A percentile compares a stretch with the other conserved stretches of the same genome.
Evolutionary conservation across 176 grass and related monocot species (phyloP).

Genomic region (Lolium rigidum): DNA sequence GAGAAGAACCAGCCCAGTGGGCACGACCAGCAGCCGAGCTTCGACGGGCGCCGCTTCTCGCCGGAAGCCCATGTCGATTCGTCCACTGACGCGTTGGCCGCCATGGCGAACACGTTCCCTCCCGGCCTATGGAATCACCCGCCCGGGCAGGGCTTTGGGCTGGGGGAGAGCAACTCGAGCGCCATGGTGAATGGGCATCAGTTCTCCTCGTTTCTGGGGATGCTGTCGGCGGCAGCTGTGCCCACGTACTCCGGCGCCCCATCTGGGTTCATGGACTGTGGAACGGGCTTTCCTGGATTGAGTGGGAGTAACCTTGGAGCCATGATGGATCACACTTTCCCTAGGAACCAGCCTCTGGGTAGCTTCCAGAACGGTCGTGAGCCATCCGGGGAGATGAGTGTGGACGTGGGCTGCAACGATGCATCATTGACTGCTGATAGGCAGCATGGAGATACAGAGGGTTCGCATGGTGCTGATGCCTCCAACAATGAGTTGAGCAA

Average conservation of each 20-base stretch:
- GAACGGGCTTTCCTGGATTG: conserved; percentile 51
- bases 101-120: conserved; percentile 44
- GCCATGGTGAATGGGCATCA: background rate
- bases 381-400: conserved; percentile 32
- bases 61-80: conserved; percentile 23
- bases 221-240: conserved; percentile 18
- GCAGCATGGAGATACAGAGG: conserved; percentile 33
- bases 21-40: conserved; percentile 25
- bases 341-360: conserved; percentile 33
- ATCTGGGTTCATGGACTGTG: conserved; percentile 52
- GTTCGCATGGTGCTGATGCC: conserved; percentile 4
- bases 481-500: conserved; percentile 36
- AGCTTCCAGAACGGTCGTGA: conserved; percentile 24
- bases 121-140: conserved; percentile 48
- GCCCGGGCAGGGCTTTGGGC: conserved; percentile 29
- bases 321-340: conserved; percentile 43
- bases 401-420: conserved; percentile 27
- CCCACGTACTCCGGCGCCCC: conserved; percentile 37
- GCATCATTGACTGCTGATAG: conserved; percentile 2
- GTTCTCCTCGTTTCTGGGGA: conserved; percentile 30
- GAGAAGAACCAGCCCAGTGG: conserved; percentile 44
- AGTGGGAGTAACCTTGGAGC: conserved; percentile 41
- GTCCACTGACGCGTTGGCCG: conserved; percentile 14
- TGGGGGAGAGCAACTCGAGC: conserved; percentile 33
- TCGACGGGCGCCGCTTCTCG: conserved; percentile 42